Percentiles rank a stretch among this genome's conserved stretches.
phyloP scores from a whole-genome alignment of 768 basidiomycete genomes.

The Clavulina sp. region DNA sequence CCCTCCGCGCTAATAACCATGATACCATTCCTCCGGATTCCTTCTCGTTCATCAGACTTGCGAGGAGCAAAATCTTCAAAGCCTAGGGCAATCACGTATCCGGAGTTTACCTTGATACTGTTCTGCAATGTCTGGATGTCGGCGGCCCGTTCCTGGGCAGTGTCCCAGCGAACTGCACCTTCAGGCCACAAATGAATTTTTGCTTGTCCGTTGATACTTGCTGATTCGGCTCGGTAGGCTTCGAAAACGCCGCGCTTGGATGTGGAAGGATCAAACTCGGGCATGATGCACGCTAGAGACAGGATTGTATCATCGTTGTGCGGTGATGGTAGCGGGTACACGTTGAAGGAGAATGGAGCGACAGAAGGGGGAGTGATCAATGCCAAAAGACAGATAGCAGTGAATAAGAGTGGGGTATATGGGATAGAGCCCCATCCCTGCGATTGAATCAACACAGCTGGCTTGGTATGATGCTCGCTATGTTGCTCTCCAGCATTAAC shows the following conservation, averaged over 20 bases:
- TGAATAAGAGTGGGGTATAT: too few relatives aligned
- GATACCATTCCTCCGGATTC: constrained; percentile 39
- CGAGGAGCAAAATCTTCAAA: constrained; percentile 42
- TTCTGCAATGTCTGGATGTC: too few relatives aligned
- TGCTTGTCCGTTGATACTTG: constrained; percentile 26
- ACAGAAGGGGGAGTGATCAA: not conserved
- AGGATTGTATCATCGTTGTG: constrained; percentile 40
- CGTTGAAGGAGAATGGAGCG: not conserved
- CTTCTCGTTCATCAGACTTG: constrained; percentile 18
- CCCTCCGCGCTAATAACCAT: constrained; percentile 34
- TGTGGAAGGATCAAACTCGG: constrained; percentile 24
- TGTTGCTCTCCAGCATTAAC: too few relatives aligned
- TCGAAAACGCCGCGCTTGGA: constrained; percentile 26
- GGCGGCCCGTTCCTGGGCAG: constrained; percentile 25
- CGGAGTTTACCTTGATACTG: too few relatives aligned
- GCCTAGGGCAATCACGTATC: constrained; percentile 45
- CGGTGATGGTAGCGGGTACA: constrained; percentile 19
- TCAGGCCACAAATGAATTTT: constrained; percentile 66
- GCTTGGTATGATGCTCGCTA: too few relatives aligned
- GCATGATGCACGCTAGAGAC: constrained; percentile 41
- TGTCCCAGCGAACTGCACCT: constrained; percentile 43
- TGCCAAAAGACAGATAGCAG: too few relatives aligned
- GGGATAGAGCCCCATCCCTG: too few relatives aligned
- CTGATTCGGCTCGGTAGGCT: constrained; percentile 45
- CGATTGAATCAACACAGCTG: too few relatives aligned